phyloP scores from a whole-genome alignment of 495 filamentous ascomycete genomes.

The Aspergillus haitiensis region DNA sequence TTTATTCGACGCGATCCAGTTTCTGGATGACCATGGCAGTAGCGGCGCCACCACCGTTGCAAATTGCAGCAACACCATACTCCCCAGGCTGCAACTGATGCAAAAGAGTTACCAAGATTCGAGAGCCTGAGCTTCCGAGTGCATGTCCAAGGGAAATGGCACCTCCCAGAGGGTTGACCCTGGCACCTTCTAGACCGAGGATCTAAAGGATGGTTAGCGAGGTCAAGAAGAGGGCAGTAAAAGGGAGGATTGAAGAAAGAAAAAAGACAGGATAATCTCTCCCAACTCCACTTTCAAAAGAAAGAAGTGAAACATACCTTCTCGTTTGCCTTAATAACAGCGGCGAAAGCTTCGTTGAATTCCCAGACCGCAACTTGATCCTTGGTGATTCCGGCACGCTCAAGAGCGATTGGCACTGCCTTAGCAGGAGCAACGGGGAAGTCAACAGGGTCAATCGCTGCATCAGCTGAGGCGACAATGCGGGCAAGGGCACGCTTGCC shows the following conservation, averaged over 20 bases:
- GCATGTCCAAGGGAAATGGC: slow-evolving; percentile 95
- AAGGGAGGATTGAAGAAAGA: too few species aligned
- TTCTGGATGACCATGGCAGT: slow-evolving; percentile 91
- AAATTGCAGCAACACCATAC: slow-evolving; percentile 94
- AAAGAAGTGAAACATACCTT: slow-evolving; percentile 54
- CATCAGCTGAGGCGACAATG: slow-evolving; percentile 85
- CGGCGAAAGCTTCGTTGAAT: slow-evolving; percentile 97
- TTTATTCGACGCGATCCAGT: slow-evolving; percentile 62
- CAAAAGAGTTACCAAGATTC: slow-evolving; percentile 86
- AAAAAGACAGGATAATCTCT: too few species aligned
- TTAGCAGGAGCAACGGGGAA: slow-evolving; percentile 93
- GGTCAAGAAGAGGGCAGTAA: not conserved
- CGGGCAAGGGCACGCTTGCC: slow-evolving; percentile 76
- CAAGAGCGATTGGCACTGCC: slow-evolving; percentile 86
- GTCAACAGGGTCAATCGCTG: slow-evolving; percentile 89
- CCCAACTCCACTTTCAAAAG: too few species aligned
- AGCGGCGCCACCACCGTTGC: slow-evolving; percentile 92
- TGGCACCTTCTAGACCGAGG: slow-evolving; percentile 70
- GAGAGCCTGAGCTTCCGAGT: slow-evolving; percentile 87
- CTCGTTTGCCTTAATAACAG: slow-evolving; percentile 91
- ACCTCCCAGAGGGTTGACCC: slow-evolving; percentile 85
- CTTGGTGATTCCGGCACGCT: slow-evolving; percentile 82
- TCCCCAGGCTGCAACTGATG: slow-evolving; percentile 89
- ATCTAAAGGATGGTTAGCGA: slow-evolving; percentile 52
- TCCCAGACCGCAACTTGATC: slow-evolving; percentile 93